Percentiles rank a stretch among this genome's conserved stretches.
These are phyloP conservation scores for Taiozyma sp. DNA, from an alignment of 1,139 yeast genomes.

Conservation along the genomic window DNA sequence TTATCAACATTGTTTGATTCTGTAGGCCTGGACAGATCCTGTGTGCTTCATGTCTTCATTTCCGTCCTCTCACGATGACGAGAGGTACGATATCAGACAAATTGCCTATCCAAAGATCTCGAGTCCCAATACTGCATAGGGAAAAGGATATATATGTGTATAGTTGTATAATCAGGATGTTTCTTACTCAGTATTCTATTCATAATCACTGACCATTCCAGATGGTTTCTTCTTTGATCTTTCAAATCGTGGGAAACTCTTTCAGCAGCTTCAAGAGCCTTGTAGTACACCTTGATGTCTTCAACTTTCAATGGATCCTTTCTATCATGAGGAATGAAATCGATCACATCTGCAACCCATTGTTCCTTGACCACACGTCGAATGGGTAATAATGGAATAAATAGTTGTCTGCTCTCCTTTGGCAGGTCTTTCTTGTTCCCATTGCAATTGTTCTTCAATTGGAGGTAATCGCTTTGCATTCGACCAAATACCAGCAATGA, in stretches of 20 bases:
- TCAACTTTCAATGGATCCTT: constrained; percentile 25
- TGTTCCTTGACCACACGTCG: constrained; percentile 22
- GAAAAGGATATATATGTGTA: not conserved
- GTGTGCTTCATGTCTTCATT: no score
- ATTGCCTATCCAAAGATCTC: not conserved
- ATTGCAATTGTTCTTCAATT: constrained; percentile 24
- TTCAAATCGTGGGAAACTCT: constrained; percentile 21
- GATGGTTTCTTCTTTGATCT: constrained; percentile 4
- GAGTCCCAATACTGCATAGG: not conserved
- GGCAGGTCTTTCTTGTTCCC: constrained; percentile 18
- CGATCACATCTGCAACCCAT: constrained; percentile 24
- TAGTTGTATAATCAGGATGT: not conserved
- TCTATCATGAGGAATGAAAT: constrained; percentile 28
- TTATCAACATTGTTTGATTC: no score
- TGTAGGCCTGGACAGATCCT: no score
- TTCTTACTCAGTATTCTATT: not conserved
- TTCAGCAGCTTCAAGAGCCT: constrained; percentile 22
- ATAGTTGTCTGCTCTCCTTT: constrained; percentile 20
- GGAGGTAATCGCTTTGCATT: constrained; percentile 44
- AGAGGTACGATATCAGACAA: no score
- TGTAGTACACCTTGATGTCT: constrained; percentile 17
- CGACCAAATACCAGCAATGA: constrained; percentile 51
- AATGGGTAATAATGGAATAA: constrained; percentile 30
- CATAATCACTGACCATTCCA: not conserved
- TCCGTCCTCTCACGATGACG: no score